Percentiles rank a stretch among this genome's conserved stretches.
Evolutionary conservation across 140 eudicot genomes (phyloP).

Genomic region (Senecio squalidus): DNA sequence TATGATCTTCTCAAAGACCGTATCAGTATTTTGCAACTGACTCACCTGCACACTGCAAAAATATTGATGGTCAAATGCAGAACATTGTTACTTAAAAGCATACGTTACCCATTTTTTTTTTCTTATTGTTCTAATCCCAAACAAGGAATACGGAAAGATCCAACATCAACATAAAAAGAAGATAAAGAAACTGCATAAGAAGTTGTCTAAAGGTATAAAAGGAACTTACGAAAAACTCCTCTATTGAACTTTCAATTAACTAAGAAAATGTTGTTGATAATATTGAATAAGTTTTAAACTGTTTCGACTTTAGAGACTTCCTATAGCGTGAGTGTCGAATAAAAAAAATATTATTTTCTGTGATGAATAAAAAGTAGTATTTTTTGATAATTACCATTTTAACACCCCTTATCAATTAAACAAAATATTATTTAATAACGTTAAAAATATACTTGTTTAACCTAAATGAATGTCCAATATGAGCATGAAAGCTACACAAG

Average conservation of each 20-base stretch:
- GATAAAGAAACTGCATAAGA: background rate
- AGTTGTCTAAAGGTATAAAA: background rate
- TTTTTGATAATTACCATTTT: background rate
- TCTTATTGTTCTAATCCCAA: background rate
- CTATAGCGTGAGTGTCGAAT: background rate
- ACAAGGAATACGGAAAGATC: background rate
- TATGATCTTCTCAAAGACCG: conserved; percentile 68
- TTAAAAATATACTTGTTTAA: no score
- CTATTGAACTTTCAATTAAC: background rate
- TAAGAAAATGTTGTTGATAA: background rate
- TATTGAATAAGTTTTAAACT: background rate
- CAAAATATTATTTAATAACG: no score
- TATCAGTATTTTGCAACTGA: conserved; percentile 75
- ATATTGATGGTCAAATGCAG: conserved; percentile 11
- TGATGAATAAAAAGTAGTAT: no score
- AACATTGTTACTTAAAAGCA: background rate
- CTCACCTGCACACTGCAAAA: conserved; percentile 84
- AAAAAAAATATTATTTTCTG: no score
- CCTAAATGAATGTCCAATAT: no score
- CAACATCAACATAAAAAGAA: background rate
- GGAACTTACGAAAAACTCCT: background rate
- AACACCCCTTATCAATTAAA: background rate
- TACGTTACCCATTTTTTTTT: background rate
- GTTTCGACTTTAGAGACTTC: background rate
- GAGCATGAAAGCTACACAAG: background rate